Evolutionary conservation across 768 basidiomycete genomes (phyloP).

Genomic region (Tricholomella constricta): DNA sequence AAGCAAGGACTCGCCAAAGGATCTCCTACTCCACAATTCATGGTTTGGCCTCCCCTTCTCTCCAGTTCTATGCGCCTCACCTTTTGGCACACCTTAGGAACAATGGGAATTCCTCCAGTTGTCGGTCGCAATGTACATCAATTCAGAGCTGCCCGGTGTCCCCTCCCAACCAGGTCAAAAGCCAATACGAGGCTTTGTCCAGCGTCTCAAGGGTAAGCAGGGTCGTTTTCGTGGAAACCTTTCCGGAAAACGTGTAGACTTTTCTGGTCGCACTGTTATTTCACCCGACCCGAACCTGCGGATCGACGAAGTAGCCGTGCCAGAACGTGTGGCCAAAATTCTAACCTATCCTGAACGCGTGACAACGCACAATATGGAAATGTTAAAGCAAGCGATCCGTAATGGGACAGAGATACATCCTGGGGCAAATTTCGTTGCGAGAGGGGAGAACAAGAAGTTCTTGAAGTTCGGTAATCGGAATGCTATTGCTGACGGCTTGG

Average conservation of each 20-base stretch:
- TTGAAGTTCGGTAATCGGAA: constrained; percentile 83
- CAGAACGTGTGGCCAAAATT: constrained; percentile 91
- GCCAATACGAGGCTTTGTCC: constrained; percentile 96
- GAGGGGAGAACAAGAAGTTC: constrained; percentile 87
- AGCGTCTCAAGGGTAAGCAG: constrained; percentile 97
- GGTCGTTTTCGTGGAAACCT: constrained; percentile 98
- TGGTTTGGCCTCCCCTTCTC: constrained; percentile 50
- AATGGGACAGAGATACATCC: constrained; percentile 93
- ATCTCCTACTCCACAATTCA: constrained; percentile 83
- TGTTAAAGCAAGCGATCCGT: constrained; percentile 71
- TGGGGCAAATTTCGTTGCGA: constrained; percentile 92
- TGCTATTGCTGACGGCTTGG: constrained; percentile 78
- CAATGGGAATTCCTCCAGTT: constrained; percentile 98
- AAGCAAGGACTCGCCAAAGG: constrained; percentile 89
- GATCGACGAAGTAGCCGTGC: constrained; percentile 98
- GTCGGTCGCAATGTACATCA: constrained; percentile 96
- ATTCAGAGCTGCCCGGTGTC: constrained; percentile 94
- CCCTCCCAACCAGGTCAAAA: constrained; percentile 86
- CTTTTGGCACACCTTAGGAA: constrained; percentile 53
- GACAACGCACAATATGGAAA: constrained; percentile 84
- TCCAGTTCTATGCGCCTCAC: background rate
- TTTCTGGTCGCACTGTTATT: constrained; percentile 97
- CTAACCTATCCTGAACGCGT: constrained; percentile 97
- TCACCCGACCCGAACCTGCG: constrained; percentile 98
- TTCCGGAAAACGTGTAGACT: constrained; percentile 98